Percentiles rank a stretch among this genome's conserved stretches.
These are phyloP conservation scores for Penicillium sp. DNA, from an alignment of 2,329 filamentous ascomycete species.

Conservation along the genomic window DNA sequence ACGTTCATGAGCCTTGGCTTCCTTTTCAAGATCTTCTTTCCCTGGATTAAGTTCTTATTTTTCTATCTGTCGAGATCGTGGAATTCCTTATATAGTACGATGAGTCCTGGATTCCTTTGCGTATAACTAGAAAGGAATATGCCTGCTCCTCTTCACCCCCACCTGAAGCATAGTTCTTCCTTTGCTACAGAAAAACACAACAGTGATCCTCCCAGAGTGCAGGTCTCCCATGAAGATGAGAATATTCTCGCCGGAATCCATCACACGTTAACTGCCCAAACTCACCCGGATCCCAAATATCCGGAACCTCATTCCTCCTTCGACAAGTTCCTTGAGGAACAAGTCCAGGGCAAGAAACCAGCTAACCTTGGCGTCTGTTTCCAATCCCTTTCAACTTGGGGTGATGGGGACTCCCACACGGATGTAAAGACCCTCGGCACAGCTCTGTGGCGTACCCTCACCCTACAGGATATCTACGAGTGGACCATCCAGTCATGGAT, in stretches of 20 bases:
- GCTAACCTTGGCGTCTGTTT: conserved; percentile 74
- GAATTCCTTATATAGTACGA: background rate
- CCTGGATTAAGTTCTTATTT: background rate
- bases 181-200: conserved; percentile 16
- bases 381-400: conserved; percentile 69
- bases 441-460: conserved; percentile 71
- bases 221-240: conserved; percentile 30
- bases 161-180: conserved; percentile 19
- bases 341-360: conserved; percentile 62
- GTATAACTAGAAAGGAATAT: conserved; percentile 16
- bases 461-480: conserved; percentile 65
- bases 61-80: background rate
- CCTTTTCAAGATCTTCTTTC: background rate
- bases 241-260: conserved; percentile 33
- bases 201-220: conserved; percentile 22
- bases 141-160: conserved; percentile 29
- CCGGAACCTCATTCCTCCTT: conserved; percentile 59
- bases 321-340: conserved; percentile 65
- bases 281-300: conserved; percentile 17
- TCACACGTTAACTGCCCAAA: conserved; percentile 28
- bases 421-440: conserved; percentile 68
- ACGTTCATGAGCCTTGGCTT: background rate
- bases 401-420: conserved; percentile 59
- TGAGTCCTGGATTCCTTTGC: background rate
- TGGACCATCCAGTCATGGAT: conserved; percentile 51